Conservation (phyloP, 805 yeast genomes). For the Kregervanrija fluxuum region DNA sequence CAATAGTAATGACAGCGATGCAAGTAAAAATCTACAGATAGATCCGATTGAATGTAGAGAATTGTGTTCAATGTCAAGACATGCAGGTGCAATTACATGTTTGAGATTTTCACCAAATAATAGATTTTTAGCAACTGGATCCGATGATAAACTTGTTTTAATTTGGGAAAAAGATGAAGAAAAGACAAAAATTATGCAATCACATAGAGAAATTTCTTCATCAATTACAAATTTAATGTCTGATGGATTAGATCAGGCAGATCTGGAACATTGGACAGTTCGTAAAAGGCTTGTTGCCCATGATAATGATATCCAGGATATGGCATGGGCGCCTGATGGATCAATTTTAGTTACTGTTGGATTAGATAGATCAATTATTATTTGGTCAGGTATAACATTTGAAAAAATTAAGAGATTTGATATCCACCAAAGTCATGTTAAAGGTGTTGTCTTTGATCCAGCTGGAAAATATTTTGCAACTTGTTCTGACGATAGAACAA, state of each 20-base stretch:
- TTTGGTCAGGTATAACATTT: slow-evolving; percentile 91
- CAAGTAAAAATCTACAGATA: slow-evolving; percentile 8
- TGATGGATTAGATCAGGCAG: slow-evolving; percentile 56
- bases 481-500: slow-evolving; percentile 90
- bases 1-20: slow-evolving; percentile 2
- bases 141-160: slow-evolving; percentile 85
- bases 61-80: slow-evolving; percentile 86
- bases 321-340: slow-evolving; percentile 97
- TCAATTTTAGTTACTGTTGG: slow-evolving; percentile 90
- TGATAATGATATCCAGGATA: slow-evolving; percentile 95
- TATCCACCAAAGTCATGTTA: slow-evolving; percentile 90
- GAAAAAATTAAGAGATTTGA: slow-evolving; percentile 85
- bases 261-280: slow-evolving; percentile 91
- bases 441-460: slow-evolving; percentile 96
- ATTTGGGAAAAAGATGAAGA: slow-evolving; percentile 91
- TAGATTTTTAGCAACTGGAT: slow-evolving; percentile 84
- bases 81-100: slow-evolving; percentile 94
- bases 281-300: slow-evolving; percentile 90
- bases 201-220: slow-evolving; percentile 16
- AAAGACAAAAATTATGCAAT: slow-evolving; percentile 34
- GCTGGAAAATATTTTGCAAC: slow-evolving; percentile 97
- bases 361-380: slow-evolving; percentile 81
- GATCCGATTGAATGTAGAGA: slow-evolving; percentile 42
- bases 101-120: slow-evolving; percentile 92
- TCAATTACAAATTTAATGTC: not conserved